Percentiles rank a stretch among this genome's conserved stretches.
Evolutionary conservation across 1,284 basidiomycete genomes (phyloP).

Genomic region (Sanguinoderma infundibulare): DNA sequence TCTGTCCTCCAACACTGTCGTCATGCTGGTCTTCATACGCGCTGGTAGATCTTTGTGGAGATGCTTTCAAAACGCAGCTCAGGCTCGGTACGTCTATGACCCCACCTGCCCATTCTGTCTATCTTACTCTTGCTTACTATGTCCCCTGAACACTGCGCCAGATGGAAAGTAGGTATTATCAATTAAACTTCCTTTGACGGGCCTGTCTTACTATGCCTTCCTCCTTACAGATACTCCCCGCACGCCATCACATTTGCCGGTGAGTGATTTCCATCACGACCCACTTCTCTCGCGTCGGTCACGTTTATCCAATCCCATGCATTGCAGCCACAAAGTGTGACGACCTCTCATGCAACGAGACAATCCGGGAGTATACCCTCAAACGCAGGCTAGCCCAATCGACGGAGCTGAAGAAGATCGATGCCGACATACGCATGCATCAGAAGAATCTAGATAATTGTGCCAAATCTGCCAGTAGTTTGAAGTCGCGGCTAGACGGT

Average conservation of each 20-base stretch:
- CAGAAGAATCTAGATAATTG: background rate
- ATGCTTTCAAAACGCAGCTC: background rate
- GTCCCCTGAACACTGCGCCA: background rate
- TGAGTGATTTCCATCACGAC: background rate
- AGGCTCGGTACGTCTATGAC: background rate
- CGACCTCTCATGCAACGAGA: background rate
- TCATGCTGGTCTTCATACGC: background rate
- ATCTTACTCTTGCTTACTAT: background rate
- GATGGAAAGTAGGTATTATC: background rate
- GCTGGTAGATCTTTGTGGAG: background rate
- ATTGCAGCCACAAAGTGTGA: slow-evolving; percentile 3
- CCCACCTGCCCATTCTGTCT: background rate
- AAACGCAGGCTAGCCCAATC: background rate
- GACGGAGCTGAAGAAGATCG: background rate
- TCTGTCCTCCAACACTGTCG: background rate
- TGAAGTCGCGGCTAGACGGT: too few relatives aligned
- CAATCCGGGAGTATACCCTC: background rate
- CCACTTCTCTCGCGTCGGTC: too few relatives aligned
- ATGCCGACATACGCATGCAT: background rate
- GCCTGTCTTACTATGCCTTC: background rate
- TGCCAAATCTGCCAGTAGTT: background rate
- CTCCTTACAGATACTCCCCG: background rate
- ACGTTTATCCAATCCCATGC: too few relatives aligned
- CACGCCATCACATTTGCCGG: slow-evolving; percentile 1
- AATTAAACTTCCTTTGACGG: too few relatives aligned